These are phyloP conservation scores for Yamadazyma pseudoaaseri DNA, from an alignment of 1,139 yeast genomes.

Conservation along the genomic window DNA sequence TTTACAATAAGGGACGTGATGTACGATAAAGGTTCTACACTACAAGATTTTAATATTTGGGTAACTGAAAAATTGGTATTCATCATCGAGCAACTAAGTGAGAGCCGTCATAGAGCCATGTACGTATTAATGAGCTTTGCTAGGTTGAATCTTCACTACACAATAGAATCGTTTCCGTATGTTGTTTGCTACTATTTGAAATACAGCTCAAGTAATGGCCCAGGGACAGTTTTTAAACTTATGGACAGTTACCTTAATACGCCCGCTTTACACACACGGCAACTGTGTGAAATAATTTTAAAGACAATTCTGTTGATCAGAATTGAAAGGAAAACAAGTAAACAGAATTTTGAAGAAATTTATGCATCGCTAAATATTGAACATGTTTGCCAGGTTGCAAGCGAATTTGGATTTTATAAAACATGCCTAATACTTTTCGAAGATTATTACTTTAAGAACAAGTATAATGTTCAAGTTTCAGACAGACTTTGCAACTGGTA, in stretches of 20 bases:
- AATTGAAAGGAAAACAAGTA: conserved; percentile 36
- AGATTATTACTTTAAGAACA: conserved; percentile 24
- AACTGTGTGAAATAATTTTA: conserved; percentile 7
- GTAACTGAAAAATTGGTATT: not conserved
- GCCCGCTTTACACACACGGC: conserved; percentile 4
- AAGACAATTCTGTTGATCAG: conserved; percentile 42
- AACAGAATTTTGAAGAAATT: conserved; percentile 30
- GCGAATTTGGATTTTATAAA: conserved; percentile 32
- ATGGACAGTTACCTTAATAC: conserved; percentile 5
- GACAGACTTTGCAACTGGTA: conserved; percentile 6
- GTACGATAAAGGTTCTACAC: not conserved
- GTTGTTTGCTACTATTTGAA: conserved; percentile 6
- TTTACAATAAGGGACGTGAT: not conserved
- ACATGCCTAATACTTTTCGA: conserved; percentile 59
- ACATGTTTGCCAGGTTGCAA: conserved; percentile 33
- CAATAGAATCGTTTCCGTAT: conserved; percentile 5
- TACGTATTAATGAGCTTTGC: conserved; percentile 2
- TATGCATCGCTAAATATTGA: conserved; percentile 33
- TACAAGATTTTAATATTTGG: conserved; percentile 1
- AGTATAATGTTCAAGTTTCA: not conserved
- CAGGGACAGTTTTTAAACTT: conserved; percentile 1
- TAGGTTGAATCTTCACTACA: not conserved
- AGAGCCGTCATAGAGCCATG: not conserved
- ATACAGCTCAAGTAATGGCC: not conserved
- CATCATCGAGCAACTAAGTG: not conserved